Base-by-base conservation (phyloP, 2,329 filamentous ascomycete genomes). In the Nannizziopsis arthrosporioides region DNA sequence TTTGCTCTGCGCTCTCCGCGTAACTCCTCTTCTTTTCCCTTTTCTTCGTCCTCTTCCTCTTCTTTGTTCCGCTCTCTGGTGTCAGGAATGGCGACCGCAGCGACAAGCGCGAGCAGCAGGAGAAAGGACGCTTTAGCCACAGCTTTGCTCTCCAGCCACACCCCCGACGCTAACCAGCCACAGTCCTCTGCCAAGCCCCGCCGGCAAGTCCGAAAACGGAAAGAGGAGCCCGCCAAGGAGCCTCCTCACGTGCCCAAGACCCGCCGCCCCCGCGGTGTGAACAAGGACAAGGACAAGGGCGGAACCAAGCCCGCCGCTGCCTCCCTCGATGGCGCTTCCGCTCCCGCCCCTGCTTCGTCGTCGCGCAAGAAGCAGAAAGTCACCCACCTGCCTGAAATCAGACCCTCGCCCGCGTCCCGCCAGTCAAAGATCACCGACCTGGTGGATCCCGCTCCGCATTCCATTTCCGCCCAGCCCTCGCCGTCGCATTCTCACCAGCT, bases 301-400 rank as follows among this genome's bases (percentile, higher is more conserved):
- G 15, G 58, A 63, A 27, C 55, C 57, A 27, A 56, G 54, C 47
- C 64, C 62, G 50, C 64, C 50, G 63, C 62, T n/a, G 58, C 56
- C 32, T 54, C 59, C 34, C 57, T 55, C 14, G 46, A 54, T 11
- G 19, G 19, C 11, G 44, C 53, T 12, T 53, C 51, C 14, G 41
- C 53, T 6, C 48, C 60, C 15, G 53, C 59, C 30, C 54, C 42
- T 12, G 62, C 57, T 39, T 50, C 66, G 30, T 58, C 62, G 40
- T 63, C 72, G 51, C 73, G 76, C 56, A 47, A 71, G 58, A 70
- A 68, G 54, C 61, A 62, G 39, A 71, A 70, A 58, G 55, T 68
- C 43, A 68, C 70, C 57, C 62, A 57, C 41, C 52, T 42, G 12
- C 48, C 54, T 32, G 56, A 55, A 10, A 40, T 51, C 51, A 52